Evolutionary conservation across 2,329 filamentous ascomycete species (phyloP), one percentile per base, ranked within the genome.

Genomic region (Penicillium hordei): DNA sequence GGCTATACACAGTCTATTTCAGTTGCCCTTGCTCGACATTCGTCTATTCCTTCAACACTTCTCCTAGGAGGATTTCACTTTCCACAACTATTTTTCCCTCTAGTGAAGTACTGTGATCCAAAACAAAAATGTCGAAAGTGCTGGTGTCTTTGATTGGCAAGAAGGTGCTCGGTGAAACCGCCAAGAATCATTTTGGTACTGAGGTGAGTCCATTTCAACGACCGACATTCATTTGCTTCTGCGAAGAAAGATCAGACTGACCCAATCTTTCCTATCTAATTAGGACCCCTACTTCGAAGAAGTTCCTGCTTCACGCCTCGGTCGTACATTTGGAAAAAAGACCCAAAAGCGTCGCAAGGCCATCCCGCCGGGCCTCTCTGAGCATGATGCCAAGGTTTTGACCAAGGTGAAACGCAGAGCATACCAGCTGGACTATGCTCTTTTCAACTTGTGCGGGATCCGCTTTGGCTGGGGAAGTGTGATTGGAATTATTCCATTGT

Each of bases 211-310:
- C 17, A 19, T 34, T 52, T 58, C 62, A 46, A 42, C 33, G 27
- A n/a, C 42, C 33, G 19, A 36, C 13, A 17, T 48, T 65, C 43
- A 42, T 31, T 48, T 36, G 1, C 12, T 40, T 19, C 27, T 33
- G 25, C 17, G 12, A 12, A 43, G 25, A 51, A 15, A 21, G 17
- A 27, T 25, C 46, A 43, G 17, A n/a, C 55, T 62, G n/a, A 61
- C 25, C 15, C 17, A 29, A 19, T 29, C 59, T 43, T 29, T 48
- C 31, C 48, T 51, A 51, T 31, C 46, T 51, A 48, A 23, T 9
- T 68, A 97, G 90, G 93, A 97, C 72, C 92, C 93, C 6, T 96
- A 92, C 78, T 96, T 93, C 68, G 91, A 96, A 73, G 82, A 86
- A 65, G 86, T 96, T 36, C 86, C 88, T 23, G 88, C 93, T 42